phyloP scores from a whole-genome alignment of 345 rosid genomes.

The Arabis alpina region DNA sequence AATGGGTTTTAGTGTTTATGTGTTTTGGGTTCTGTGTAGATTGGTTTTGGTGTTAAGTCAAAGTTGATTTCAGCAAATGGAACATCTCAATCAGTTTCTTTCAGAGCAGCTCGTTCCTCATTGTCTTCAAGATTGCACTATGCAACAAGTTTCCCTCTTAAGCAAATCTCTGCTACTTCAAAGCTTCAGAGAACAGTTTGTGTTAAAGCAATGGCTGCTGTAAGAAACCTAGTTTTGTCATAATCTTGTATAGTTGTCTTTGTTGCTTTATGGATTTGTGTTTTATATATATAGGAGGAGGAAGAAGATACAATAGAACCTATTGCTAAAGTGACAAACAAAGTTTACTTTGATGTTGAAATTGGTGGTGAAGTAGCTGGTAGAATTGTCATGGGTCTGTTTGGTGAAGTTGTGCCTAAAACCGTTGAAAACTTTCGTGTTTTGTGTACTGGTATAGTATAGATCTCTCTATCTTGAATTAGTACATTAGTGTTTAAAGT shows the following conservation, averaged over 20 bases:
- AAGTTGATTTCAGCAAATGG: conserved; percentile 30
- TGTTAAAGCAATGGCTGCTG: conserved; percentile 60
- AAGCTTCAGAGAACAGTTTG: conserved; percentile 50
- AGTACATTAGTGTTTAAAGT: background rate
- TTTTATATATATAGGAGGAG: conserved; percentile 47
- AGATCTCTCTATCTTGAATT: background rate
- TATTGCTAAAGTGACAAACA: conserved; percentile 80
- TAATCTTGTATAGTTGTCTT: background rate
- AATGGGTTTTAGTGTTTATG: conserved; percentile 4
- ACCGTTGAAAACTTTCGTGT: conserved; percentile 87
- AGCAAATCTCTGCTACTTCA: conserved; percentile 44
- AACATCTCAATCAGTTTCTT: conserved; percentile 39
- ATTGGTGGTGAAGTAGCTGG: conserved; percentile 78
- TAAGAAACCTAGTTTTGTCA: conserved; percentile 35
- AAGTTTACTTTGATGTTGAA: conserved; percentile 87
- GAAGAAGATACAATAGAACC: conserved; percentile 48
- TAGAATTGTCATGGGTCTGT: conserved; percentile 85
- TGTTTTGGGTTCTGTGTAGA: conserved; percentile 18
- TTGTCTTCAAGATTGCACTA: conserved; percentile 57
- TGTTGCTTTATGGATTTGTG: conserved; percentile 16
- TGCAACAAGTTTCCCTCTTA: conserved; percentile 47
- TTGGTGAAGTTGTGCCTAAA: conserved; percentile 80
- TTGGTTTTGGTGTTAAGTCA: conserved; percentile 42
- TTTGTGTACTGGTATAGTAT: conserved; percentile 71
- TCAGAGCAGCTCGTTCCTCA: conserved; percentile 36